phyloP scores from a whole-genome alignment of 2,329 filamentous ascomycete genomes.

The Plectosphaerella sp. region DNA sequence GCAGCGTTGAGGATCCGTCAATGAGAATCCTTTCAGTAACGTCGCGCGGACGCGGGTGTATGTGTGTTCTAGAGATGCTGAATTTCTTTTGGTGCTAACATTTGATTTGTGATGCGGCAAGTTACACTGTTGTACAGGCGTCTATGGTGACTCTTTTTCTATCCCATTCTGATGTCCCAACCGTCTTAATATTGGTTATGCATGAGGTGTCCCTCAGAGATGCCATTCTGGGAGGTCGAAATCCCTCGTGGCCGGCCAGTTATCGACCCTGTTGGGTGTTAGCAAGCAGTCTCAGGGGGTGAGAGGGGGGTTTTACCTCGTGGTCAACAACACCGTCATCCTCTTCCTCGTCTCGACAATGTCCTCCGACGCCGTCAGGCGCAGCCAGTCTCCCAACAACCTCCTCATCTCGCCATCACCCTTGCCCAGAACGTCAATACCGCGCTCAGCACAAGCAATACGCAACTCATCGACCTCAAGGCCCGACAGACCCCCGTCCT shows the following conservation, averaged over 20 bases:
- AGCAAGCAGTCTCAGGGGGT: constrained; percentile 7
- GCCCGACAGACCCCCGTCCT: constrained; percentile 54
- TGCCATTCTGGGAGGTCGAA: constrained; percentile 38
- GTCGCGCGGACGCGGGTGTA: too few species aligned
- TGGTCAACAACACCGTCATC: constrained; percentile 34
- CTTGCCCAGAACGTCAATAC: constrained; percentile 51
- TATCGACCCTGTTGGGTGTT: constrained; percentile 23
- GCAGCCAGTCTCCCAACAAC: constrained; percentile 42
- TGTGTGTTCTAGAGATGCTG: too few species aligned
- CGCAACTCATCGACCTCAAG: constrained; percentile 61
- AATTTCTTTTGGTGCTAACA: too few species aligned
- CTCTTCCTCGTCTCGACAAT: constrained; percentile 29
- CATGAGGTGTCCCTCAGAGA: constrained; percentile 17
- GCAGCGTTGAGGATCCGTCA: too few species aligned
- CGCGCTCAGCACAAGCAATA: constrained; percentile 68
- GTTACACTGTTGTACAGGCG: too few species aligned
- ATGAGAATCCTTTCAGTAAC: too few species aligned
- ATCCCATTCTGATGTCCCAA: too few species aligned
- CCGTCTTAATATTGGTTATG: not conserved
- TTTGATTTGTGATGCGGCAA: too few species aligned
- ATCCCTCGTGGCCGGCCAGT: constrained; percentile 35
- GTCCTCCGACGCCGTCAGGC: constrained; percentile 33
- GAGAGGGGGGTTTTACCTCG: constrained; percentile 25
- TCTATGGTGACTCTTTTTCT: too few species aligned
- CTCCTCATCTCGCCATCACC: constrained; percentile 52